phyloP scores from a whole-genome alignment of 192 early-diverging fungal species.

The Coemansia sp. region DNA sequence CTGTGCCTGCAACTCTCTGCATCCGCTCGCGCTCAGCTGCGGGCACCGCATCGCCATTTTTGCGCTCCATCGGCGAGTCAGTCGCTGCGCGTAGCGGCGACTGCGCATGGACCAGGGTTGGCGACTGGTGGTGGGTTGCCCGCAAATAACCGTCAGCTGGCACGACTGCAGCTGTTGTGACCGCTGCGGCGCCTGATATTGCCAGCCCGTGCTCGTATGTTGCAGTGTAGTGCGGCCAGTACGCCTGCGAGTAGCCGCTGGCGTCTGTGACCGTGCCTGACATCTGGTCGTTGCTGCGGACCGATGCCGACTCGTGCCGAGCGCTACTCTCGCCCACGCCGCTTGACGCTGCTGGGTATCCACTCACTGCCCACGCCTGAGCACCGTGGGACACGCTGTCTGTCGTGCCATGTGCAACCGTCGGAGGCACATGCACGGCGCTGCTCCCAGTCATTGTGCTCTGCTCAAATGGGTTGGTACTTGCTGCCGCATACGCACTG shows the following conservation, averaged over 20 bases:
- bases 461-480: slow-evolving; percentile 10
- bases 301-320: slow-evolving; percentile 35
- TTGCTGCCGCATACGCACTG: not conserved
- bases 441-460: slow-evolving; percentile 8
- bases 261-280: slow-evolving; percentile 41
- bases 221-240: slow-evolving; percentile 11
- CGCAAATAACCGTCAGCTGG: slow-evolving; percentile 16
- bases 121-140: slow-evolving; percentile 22
- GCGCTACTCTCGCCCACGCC: slow-evolving; percentile 11
- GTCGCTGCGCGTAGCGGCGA: slow-evolving; percentile 16
- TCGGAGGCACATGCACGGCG: slow-evolving; percentile 11
- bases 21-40: slow-evolving; percentile 6
- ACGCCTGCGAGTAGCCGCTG: slow-evolving; percentile 42
- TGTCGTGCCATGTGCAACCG: slow-evolving; percentile 2
- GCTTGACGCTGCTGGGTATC: slow-evolving; percentile 18
- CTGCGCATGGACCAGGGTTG: slow-evolving; percentile 25
- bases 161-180: slow-evolving; percentile 13
- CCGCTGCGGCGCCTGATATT: slow-evolving; percentile 1
- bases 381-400: slow-evolving; percentile 2
- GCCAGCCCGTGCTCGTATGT: not conserved
- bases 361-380: slow-evolving; percentile 14
- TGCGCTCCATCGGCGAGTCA: slow-evolving; percentile 36
- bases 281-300: slow-evolving; percentile 44
- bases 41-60: slow-evolving; percentile 1
- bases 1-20: slow-evolving; percentile 4